Conservation (phyloP, 108 stramenopile species). For the Nitzschia sp. region DNA sequence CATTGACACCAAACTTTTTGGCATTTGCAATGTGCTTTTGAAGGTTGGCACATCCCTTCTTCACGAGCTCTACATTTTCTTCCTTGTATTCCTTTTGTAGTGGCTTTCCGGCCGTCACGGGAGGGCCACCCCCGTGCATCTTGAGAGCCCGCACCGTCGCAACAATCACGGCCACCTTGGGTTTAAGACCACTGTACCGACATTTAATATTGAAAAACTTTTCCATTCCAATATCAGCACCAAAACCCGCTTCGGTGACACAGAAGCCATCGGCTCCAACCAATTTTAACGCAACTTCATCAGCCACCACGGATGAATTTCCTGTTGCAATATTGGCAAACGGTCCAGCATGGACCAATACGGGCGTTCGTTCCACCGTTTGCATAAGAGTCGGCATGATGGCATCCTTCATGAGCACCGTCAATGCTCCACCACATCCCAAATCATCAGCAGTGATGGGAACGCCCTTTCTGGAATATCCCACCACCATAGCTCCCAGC, state of each 20-base stretch:
- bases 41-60: conserved; percentile 87
- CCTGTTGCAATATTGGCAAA: conserved; percentile 98
- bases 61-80: conserved; percentile 80
- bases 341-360: conserved; percentile 97
- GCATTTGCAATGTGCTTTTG: conserved; percentile 94
- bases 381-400: conserved; percentile 97
- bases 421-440: conserved; percentile 95
- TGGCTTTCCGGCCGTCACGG: conserved; percentile 90
- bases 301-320: conserved; percentile 95
- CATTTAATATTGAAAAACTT: conserved; percentile 99
- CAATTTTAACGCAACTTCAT: conserved; percentile 90
- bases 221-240: conserved; percentile 97
- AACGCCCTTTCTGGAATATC: conserved; percentile 57
- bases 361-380: conserved; percentile 96
- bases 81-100: conserved; percentile 80
- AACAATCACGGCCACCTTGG: conserved; percentile 95
- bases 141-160: conserved; percentile 99
- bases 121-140: conserved; percentile 99
- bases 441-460: conserved; percentile 97
- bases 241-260: conserved; percentile 99
- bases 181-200: conserved; percentile 86
- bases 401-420: conserved; percentile 97
- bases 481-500: conserved; percentile 94
- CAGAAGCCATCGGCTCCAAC: conserved; percentile 93
- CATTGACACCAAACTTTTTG: conserved; percentile 94